Conservation (phyloP, 768 basidiomycete species). For the Rhizopogon rudus region DNA sequence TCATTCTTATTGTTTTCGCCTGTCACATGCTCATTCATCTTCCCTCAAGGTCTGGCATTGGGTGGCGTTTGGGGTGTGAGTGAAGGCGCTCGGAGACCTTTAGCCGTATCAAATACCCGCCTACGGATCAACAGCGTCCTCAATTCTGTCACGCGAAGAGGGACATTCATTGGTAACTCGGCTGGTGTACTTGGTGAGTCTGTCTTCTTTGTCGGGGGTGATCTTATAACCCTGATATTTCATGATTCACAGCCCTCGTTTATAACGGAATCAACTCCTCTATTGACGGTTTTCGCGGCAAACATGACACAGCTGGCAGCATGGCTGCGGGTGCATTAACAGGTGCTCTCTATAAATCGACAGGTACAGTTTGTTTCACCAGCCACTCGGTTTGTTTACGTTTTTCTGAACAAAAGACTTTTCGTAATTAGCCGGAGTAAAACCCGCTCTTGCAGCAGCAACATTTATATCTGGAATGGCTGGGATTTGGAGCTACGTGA, state of each 20-base stretch:
- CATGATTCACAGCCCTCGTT: slow-evolving; percentile 63
- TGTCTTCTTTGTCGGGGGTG: slow-evolving; percentile 26
- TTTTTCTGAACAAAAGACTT: slow-evolving; percentile 31
- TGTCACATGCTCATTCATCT: slow-evolving; percentile 72
- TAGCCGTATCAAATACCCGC: slow-evolving; percentile 80
- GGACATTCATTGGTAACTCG: slow-evolving; percentile 97
- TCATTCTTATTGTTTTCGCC: slow-evolving; percentile 73
- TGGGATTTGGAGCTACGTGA: slow-evolving; percentile 93
- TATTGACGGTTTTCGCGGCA: slow-evolving; percentile 83
- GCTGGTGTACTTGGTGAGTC: slow-evolving; percentile 93
- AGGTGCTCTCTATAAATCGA: slow-evolving; percentile 89
- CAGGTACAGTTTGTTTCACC: slow-evolving; percentile 57
- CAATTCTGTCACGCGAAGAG: slow-evolving; percentile 94
- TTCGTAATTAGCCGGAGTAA: slow-evolving; percentile 75
- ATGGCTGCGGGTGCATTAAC: slow-evolving; percentile 91
- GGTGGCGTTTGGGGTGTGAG: slow-evolving; percentile 96
- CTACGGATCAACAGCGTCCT: slow-evolving; percentile 95
- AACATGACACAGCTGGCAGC: slow-evolving; percentile 88
- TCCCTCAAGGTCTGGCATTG: slow-evolving; percentile 80
- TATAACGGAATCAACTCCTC: slow-evolving; percentile 97
- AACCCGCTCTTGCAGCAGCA: slow-evolving; percentile 84
- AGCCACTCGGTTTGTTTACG: slow-evolving; percentile 22
- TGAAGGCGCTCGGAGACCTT: slow-evolving; percentile 85
- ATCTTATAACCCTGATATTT: slow-evolving; percentile 35
- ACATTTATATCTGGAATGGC: slow-evolving; percentile 86